phyloP scores from a whole-genome alignment of 2,329 filamentous ascomycete genomes.

The Penicillium expansum region DNA sequence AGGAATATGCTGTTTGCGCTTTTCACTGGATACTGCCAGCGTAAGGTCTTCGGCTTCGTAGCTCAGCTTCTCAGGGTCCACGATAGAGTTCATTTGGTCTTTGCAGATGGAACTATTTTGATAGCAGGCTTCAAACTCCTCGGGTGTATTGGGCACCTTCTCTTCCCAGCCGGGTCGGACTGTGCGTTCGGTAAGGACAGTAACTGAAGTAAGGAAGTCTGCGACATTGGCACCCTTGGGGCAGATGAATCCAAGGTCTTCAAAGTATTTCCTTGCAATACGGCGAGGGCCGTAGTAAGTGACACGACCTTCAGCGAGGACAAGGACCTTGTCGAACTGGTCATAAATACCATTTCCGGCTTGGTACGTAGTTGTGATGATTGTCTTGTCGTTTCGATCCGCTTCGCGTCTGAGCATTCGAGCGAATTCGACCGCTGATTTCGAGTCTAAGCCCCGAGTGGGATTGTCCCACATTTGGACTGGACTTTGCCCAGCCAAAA shows the following conservation, averaged over 20 bases:
- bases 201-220: constrained; percentile 65
- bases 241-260: constrained; percentile 61
- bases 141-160: constrained; percentile 34
- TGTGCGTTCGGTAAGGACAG: constrained; percentile 52
- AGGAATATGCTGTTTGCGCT: constrained; percentile 32
- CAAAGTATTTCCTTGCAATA: constrained; percentile 61
- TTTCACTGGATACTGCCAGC: constrained; percentile 31
- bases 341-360: constrained; percentile 67
- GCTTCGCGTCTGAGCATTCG: constrained; percentile 60
- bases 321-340: constrained; percentile 66
- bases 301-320: constrained; percentile 62
- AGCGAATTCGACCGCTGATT: constrained; percentile 59
- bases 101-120: constrained; percentile 50
- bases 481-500: constrained; percentile 49
- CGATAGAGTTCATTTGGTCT: constrained; percentile 51
- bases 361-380: constrained; percentile 65
- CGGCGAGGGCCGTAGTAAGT: constrained; percentile 61
- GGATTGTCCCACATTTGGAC: constrained; percentile 67
- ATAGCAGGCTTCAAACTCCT: constrained; percentile 50
- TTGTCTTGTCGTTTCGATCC: constrained; percentile 56
- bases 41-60: constrained; percentile 32
- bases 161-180: constrained; percentile 34
- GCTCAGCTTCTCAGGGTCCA: constrained; percentile 29
- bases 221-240: constrained; percentile 61
- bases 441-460: constrained; percentile 64